Percentiles rank a stretch among this genome's conserved stretches.
Evolutionary conservation across 164 flowering plant species (phyloP).

Genomic region (Cinnamomum chago): DNA sequence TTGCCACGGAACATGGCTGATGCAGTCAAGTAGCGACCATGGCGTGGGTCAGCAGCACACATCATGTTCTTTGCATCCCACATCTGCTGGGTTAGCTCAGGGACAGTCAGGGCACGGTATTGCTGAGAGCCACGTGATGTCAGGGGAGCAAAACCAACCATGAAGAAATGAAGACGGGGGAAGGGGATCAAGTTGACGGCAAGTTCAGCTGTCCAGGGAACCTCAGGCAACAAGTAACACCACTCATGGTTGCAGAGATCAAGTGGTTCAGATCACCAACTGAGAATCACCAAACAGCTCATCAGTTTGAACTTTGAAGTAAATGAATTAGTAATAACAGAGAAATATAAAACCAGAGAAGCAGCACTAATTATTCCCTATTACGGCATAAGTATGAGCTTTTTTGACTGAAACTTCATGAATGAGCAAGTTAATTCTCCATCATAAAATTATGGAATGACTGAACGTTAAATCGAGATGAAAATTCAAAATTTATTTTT

Average conservation of each 20-base stretch:
- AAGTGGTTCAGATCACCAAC: conserved; percentile 73
- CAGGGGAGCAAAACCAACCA: conserved; percentile 70
- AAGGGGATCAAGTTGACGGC: conserved; percentile 74
- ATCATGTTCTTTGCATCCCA: conserved; percentile 79
- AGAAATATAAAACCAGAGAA: too few species aligned
- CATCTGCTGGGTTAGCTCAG: conserved; percentile 72
- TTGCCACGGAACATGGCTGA: conserved; percentile 72
- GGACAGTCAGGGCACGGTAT: conserved; percentile 63
- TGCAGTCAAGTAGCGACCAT: conserved; percentile 66
- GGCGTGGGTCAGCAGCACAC: conserved; percentile 76
- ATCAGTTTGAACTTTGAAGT: too few species aligned
- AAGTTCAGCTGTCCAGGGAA: conserved; percentile 71
- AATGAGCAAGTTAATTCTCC: too few species aligned
- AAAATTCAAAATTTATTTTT: too few species aligned
- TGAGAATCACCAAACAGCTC: conserved; percentile 14
- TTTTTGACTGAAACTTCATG: too few species aligned
- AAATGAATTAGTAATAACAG: too few species aligned
- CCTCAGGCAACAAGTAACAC: conserved; percentile 72
- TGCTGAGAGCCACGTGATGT: conserved; percentile 63
- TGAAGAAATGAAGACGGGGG: conserved; percentile 77
- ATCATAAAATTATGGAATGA: too few species aligned
- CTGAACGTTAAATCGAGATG: too few species aligned
- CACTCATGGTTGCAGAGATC: conserved; percentile 74
- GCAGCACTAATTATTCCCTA: too few species aligned
- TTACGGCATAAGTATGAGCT: too few species aligned